These are phyloP conservation scores for Malus hybrid DNA, from an alignment of 331 rosid species.

Conservation along the genomic window DNA sequence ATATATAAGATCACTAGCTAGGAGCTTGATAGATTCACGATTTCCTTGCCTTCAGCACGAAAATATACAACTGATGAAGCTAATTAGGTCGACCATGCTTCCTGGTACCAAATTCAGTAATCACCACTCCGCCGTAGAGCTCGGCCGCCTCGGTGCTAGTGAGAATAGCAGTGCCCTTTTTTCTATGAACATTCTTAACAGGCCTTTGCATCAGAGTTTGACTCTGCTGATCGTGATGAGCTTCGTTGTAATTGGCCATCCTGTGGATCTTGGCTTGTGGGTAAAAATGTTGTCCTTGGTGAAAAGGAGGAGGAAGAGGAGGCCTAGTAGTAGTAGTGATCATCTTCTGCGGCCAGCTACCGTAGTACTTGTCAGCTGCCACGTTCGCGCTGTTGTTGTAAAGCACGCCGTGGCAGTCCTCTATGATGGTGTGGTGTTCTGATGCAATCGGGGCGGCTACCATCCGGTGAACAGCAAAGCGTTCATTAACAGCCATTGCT, in stretches of 20 bases:
- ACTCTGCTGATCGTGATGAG: not conserved
- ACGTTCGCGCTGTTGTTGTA: not conserved
- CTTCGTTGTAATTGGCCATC: no score
- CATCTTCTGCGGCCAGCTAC: not conserved
- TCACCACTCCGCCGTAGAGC: not conserved
- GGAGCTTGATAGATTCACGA: no score
- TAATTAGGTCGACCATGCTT: not conserved
- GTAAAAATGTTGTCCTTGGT: not conserved
- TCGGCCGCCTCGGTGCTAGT: slow-evolving; percentile 2
- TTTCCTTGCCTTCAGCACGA: not conserved
- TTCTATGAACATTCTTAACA: not conserved
- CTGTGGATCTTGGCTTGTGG: not conserved
- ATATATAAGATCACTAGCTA: not conserved
- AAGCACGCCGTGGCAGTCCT: not conserved
- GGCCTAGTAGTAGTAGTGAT: not conserved
- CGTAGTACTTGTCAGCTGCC: not conserved
- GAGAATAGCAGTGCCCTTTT: not conserved
- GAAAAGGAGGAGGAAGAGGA: not conserved
- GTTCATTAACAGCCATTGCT: slow-evolving; percentile 1
- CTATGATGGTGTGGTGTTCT: not conserved
- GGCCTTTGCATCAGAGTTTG: not conserved
- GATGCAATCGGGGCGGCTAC: not conserved
- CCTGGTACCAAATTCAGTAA: not conserved
- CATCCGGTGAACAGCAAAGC: not conserved
- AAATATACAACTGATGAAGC: not conserved